phyloP scores from a whole-genome alignment of 257 asterid genomes.

The Coffea eugenioides region DNA sequence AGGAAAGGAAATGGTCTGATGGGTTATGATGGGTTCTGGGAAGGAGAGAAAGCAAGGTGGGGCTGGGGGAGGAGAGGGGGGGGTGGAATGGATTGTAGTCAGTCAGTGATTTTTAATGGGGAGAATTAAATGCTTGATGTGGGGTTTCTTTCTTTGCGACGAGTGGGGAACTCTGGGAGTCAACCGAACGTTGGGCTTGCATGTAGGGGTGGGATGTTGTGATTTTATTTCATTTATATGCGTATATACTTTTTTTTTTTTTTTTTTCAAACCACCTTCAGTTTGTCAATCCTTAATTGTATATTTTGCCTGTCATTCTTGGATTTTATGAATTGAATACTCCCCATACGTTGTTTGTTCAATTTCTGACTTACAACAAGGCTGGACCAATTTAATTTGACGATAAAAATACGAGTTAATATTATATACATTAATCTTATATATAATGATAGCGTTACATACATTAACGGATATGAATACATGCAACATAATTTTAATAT shows the following conservation, averaged over 20 bases:
- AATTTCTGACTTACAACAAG: too few relatives aligned
- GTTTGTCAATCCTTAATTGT: conserved; percentile 5
- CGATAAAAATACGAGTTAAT: too few relatives aligned
- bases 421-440: too few relatives aligned
- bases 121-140: conserved; percentile 16
- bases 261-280: neutral
- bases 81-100: conserved; percentile 1
- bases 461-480: too few relatives aligned
- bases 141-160: neutral
- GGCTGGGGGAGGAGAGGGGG: neutral
- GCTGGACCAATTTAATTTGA: too few relatives aligned
- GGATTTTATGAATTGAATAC: too few relatives aligned
- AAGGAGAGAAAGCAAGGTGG: conserved; percentile 4
- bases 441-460: too few relatives aligned
- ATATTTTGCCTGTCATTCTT: conserved; percentile 1
- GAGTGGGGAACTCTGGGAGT: conserved; percentile 13
- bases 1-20: neutral
- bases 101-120: conserved; percentile 13
- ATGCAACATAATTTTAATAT: too few relatives aligned
- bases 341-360: too few relatives aligned
- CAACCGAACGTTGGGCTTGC: conserved; percentile 23
- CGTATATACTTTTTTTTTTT: neutral
- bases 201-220: conserved; percentile 11
- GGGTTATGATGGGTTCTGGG: neutral
- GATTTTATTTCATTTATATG: neutral